These are phyloP conservation scores for Ehretia macrophylla DNA, from an alignment of 257 asterid species.

Conservation along the genomic window DNA sequence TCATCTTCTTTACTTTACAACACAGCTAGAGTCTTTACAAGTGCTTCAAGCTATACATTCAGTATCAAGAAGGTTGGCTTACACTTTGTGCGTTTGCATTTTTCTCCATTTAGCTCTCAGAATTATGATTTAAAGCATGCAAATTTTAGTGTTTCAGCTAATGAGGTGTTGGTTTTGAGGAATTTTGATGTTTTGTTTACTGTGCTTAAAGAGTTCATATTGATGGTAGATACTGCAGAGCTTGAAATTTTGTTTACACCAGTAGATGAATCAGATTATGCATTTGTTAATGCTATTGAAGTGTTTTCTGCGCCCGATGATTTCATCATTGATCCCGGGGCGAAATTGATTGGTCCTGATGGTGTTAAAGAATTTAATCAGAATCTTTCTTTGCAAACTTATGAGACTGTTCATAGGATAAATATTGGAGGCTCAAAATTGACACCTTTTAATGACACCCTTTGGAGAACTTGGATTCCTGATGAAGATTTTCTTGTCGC, in stretches of 20 bases:
- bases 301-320: constrained; percentile 62
- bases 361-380: constrained; percentile 53
- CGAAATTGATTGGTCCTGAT: constrained; percentile 36
- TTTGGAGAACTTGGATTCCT: constrained; percentile 78
- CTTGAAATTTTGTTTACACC: constrained; percentile 59
- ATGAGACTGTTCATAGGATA: constrained; percentile 72
- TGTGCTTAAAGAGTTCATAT: constrained; percentile 50
- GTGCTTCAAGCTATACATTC: constrained; percentile 42
- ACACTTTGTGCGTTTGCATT: constrained; percentile 73
- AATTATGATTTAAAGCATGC: constrained; percentile 41
- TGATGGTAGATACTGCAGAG: constrained; percentile 44
- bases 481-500: constrained; percentile 60
- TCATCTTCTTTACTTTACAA: constrained; percentile 37
- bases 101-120: constrained; percentile 47
- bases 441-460: constrained; percentile 78
- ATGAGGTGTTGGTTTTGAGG: constrained; percentile 41
- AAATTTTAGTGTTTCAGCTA: constrained; percentile 46
- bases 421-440: constrained; percentile 72
- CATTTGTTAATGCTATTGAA: constrained; percentile 69
- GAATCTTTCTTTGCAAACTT: constrained; percentile 49
- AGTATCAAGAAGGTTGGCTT: constrained; percentile 46
- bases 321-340: constrained; percentile 55
- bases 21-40: constrained; percentile 59
- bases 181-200: constrained; percentile 26
- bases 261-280: constrained; percentile 32